Base-by-base conservation (phyloP, 352 stramenopile genomes). In the Globisporangium perplexum region DNA sequence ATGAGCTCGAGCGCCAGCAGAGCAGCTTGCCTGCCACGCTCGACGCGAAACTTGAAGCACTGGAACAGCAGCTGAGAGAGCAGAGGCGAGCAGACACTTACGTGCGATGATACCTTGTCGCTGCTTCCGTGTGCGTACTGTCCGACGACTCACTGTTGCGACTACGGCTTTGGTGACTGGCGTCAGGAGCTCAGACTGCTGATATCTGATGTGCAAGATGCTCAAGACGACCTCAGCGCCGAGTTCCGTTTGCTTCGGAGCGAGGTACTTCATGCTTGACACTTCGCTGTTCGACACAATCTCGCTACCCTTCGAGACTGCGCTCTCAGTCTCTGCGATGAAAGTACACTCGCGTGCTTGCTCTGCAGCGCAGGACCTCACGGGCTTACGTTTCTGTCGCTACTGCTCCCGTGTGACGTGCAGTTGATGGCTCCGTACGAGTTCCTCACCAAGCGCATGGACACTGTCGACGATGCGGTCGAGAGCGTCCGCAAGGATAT, bases 211-310 rank as follows among this genome's bases (percentile, higher is more conserved):
- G 49, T 79, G 11, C 69, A 83, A 30, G 70, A 81, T 45, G 48
- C 65, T 6, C 73, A 84, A 46, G 69, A 81, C 22, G 67, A 71
- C 11, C 51, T 83, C 22, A 42, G 54, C 1, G 57, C 63, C 1
- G 76, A 84, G 48, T 53, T 84, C 28, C 65, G 70, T 47, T 59
- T 87, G 1, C 43, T 84, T 26, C 64, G 76, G 5, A 65, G 81
- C 50, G 73, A 86, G 63, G 65, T 77, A 33, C 5, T 1, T 4
- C 8, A 7, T 11, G 12, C 15, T 15, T 12, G 31, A n/a, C n/a
- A n/a, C n/a, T n/a, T n/a, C n/a, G n/a, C n/a, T n/a, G n/a, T 15
- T 12, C 11, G 31, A 38, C 31, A 38, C n/a, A n/a, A n/a, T n/a
- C n/a, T n/a, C n/a, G n/a, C n/a, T n/a, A n/a, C n/a, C n/a, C n/a